phyloP scores from a whole-genome alignment of 176 grass and related monocot species.

The Oryza officinalis region DNA sequence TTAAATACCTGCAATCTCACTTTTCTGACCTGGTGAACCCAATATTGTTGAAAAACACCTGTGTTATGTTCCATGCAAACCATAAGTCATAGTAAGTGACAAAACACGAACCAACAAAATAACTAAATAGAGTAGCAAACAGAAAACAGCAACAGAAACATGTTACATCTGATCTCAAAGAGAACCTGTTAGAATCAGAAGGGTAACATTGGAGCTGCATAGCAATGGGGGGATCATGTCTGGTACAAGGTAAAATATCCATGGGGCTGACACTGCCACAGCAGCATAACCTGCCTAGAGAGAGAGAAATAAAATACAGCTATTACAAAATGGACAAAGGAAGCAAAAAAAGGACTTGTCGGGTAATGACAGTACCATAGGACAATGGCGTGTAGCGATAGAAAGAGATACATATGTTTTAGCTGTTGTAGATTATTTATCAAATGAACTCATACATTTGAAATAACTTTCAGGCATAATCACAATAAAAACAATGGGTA shows the following conservation, averaged over 20 bases:
- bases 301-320: slow-evolving; percentile 30
- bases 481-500: not conserved
- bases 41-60: slow-evolving; percentile 99
- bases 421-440: slow-evolving; percentile 1
- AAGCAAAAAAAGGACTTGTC: not conserved
- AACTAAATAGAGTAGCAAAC: slow-evolving; percentile 6
- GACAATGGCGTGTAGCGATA: not conserved
- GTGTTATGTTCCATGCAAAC: slow-evolving; percentile 30
- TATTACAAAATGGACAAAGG: slow-evolving; percentile 11
- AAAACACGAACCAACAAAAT: slow-evolving; percentile 12
- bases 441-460: not conserved
- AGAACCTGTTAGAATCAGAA: slow-evolving; percentile 82
- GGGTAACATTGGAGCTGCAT: slow-evolving; percentile 83
- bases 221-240: slow-evolving; percentile 76
- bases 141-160: slow-evolving; percentile 24
- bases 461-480: not conserved
- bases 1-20: slow-evolving; percentile 92
- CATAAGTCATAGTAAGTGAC: slow-evolving; percentile 17
- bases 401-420: not conserved
- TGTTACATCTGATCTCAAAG: slow-evolving; percentile 8
- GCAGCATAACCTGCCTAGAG: slow-evolving; percentile 77
- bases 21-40: slow-evolving; percentile 97
- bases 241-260: slow-evolving; percentile 77
- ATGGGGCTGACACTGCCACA: slow-evolving; percentile 78
- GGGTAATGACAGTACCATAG: not conserved